A percentile compares a stretch with the other conserved stretches of the same genome.
Evolutionary conservation across 441 rosid genomes (phyloP).

Genomic region (Brassica hybrid): DNA sequence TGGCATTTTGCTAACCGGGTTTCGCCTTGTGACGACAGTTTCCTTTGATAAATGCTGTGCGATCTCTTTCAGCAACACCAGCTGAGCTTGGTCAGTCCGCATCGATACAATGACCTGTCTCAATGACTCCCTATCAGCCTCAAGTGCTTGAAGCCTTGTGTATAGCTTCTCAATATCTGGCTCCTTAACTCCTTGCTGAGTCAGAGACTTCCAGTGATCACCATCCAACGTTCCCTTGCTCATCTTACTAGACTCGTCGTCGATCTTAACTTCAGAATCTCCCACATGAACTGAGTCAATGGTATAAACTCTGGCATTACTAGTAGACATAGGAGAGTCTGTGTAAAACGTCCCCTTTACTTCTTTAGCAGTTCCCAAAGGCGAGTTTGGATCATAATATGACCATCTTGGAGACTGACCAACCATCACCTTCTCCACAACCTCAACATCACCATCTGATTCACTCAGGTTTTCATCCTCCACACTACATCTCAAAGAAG

Average conservation of each 20-base stretch:
- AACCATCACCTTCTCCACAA: slow-evolving; percentile 69
- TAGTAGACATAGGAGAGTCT: slow-evolving; percentile 64
- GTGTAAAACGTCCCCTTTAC: slow-evolving; percentile 47
- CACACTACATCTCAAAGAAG: slow-evolving; percentile 56
- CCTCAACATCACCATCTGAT: slow-evolving; percentile 57
- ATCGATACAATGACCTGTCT: slow-evolving; percentile 87
- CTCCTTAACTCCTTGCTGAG: slow-evolving; percentile 58
- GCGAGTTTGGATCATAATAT: slow-evolving; percentile 56
- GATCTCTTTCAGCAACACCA: slow-evolving; percentile 88
- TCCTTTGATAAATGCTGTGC: slow-evolving; percentile 89
- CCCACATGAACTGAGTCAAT: slow-evolving; percentile 61
- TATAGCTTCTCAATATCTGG: slow-evolving; percentile 84
- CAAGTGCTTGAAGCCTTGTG: slow-evolving; percentile 93
- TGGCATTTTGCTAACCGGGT: slow-evolving; percentile 54
- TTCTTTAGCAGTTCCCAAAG: slow-evolving; percentile 54
- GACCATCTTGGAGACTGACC: too few relatives aligned
- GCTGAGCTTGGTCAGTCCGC: slow-evolving; percentile 91
- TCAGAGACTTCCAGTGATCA: slow-evolving; percentile 55
- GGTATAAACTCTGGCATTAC: slow-evolving; percentile 79
- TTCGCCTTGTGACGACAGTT: slow-evolving; percentile 45
- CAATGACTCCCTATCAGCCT: slow-evolving; percentile 97
- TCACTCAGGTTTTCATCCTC: slow-evolving; percentile 61
- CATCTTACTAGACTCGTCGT: slow-evolving; percentile 38
- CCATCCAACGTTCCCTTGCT: slow-evolving; percentile 35
- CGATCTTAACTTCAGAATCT: slow-evolving; percentile 52